Base-by-base conservation (phyloP, 192 early-diverging fungal species). In the Gonapodya sp. region DNA sequence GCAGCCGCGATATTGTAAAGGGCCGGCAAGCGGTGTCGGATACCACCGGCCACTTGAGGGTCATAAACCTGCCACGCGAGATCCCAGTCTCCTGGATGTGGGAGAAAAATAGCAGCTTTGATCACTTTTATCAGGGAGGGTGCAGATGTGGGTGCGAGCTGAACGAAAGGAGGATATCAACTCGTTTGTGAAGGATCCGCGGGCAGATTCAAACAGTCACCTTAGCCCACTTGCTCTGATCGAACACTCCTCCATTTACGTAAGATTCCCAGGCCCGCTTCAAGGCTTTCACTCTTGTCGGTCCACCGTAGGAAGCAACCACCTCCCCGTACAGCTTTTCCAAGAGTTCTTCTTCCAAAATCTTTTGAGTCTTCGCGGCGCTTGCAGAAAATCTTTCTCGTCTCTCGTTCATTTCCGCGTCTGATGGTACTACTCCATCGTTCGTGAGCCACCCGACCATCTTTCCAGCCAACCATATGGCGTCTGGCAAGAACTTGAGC, bases 361-460 rank as follows among this genome's bases (percentile, higher is more conserved):
- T 2, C 31, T 18, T 34, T 33, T 34, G 75, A 8, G 14, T 31
- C 30, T 18, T 8, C 8, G 2, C 30, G 8, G 75, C 75, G 8
- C 34, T 8, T 34, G 18, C 2, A 2, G 8, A 16, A 33, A 77
- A 77, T 31, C 75, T 16, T 34, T 32, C 75, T 33, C 75, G 16
- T 32, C 75, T 18, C 31, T 18, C 75, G 18, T 77, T 33, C 75
- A 77, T 14, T 2, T 77, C 75, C 31, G 2, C 75, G 75, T 77
- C 75, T 8, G 30, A 32, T 18, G 75, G 75, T 18, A 77, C 75
- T 2, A 77, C 75, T 2, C 75, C 75, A 34, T 34, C 30, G 31
- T 34, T 18, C 31, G 75, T 34, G 31, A 77, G 2, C 75, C 75
- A 77, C 30, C 75, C 75, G 31, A 77, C 75, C 75, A 77, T 77